Evolutionary conservation across 2,329 filamentous ascomycete species (phyloP).

Genomic region (Colletotrichum lini): DNA sequence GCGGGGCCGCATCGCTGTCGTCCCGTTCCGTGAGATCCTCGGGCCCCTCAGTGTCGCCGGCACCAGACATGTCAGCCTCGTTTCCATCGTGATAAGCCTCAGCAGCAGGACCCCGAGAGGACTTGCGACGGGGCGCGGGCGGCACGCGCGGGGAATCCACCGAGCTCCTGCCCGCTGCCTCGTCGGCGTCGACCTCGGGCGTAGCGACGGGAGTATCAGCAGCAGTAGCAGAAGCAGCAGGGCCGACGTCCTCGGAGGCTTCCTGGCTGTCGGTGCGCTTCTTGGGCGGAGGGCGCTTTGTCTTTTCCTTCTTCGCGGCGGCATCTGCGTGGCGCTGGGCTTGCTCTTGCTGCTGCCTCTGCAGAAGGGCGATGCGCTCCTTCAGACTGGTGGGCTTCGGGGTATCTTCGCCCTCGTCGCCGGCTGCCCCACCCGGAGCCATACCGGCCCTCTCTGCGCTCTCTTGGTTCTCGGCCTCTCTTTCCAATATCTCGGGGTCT

Average conservation of each 20-base stretch:
- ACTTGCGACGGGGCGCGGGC: conserved; percentile 66
- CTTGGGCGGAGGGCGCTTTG: conserved; percentile 80
- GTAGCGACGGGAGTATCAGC: background rate
- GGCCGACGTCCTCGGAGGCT: conserved; percentile 45
- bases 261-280: conserved; percentile 69
- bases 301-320: conserved; percentile 87
- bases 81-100: conserved; percentile 71
- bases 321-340: conserved; percentile 86
- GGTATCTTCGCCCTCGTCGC: conserved; percentile 75
- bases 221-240: conserved; percentile 45
- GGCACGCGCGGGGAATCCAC: conserved; percentile 60
- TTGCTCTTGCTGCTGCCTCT: conserved; percentile 94
- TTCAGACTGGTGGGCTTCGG: conserved; percentile 95
- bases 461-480: conserved; percentile 75
- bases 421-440: conserved; percentile 58
- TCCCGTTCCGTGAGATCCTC: conserved; percentile 79
- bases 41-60: conserved; percentile 73
- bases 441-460: conserved; percentile 79
- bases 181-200: conserved; percentile 57
- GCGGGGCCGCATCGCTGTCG: conserved; percentile 76
- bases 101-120: conserved; percentile 60
- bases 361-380: conserved; percentile 92
- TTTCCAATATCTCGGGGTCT: conserved; percentile 80
- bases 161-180: conserved; percentile 64
- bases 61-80: conserved; percentile 76